Evolutionary conservation across 2,329 filamentous ascomycete species (phyloP).

Genomic region (Pochonia chlamydosporia): DNA sequence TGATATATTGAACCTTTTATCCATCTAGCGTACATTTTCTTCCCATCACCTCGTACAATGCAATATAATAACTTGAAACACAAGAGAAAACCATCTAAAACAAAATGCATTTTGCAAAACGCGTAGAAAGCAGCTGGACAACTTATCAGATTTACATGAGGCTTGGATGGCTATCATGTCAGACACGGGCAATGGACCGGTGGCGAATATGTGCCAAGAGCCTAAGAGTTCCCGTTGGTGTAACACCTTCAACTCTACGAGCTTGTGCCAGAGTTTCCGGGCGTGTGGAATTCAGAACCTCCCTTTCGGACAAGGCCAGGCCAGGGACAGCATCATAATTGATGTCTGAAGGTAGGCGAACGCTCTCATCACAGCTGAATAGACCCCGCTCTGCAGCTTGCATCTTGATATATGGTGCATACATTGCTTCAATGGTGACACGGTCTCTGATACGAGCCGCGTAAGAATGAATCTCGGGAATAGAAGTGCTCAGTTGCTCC

Average conservation of each 20-base stretch:
- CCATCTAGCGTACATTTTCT: too few species aligned
- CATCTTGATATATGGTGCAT: slow-evolving; percentile 77
- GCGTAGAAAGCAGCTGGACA: too few species aligned
- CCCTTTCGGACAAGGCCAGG: slow-evolving; percentile 73
- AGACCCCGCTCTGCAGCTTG: slow-evolving; percentile 61
- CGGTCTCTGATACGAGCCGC: slow-evolving; percentile 56
- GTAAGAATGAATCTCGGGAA: slow-evolving; percentile 54
- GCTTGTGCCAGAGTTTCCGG: slow-evolving; percentile 90
- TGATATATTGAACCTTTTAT: too few species aligned
- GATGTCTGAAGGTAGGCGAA: slow-evolving; percentile 66
- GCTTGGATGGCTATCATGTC: not conserved
- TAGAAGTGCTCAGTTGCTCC: slow-evolving; percentile 47
- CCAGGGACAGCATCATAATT: slow-evolving; percentile 71
- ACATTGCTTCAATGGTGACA: slow-evolving; percentile 75
- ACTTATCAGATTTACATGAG: not conserved
- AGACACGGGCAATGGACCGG: not conserved
- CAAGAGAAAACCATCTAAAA: too few species aligned
- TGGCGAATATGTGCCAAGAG: slow-evolving; percentile 57
- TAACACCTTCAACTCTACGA: slow-evolving; percentile 75
- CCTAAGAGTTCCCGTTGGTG: slow-evolving; percentile 52
- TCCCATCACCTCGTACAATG: too few species aligned
- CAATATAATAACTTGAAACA: too few species aligned
- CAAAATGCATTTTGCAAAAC: too few species aligned
- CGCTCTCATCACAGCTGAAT: slow-evolving; percentile 70
- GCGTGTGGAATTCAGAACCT: slow-evolving; percentile 60